phyloP scores from a whole-genome alignment of 1,139 yeast genomes.

The Kodamaea sp. region DNA sequence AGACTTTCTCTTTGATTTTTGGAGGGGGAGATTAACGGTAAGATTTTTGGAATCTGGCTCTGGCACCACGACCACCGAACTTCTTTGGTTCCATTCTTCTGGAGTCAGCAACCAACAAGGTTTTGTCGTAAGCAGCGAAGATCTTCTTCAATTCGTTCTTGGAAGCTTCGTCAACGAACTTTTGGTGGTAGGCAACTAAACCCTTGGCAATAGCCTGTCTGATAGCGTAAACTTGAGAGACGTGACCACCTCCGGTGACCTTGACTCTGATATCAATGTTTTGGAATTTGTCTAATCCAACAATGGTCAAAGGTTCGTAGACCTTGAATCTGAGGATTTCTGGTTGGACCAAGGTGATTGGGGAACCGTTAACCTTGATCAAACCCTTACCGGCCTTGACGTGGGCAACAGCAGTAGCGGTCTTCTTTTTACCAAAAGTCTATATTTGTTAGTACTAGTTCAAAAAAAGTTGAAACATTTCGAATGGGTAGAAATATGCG shows the following conservation, averaged over 20 bases:
- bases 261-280: slow-evolving; percentile 98
- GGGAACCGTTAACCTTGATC: slow-evolving; percentile 98
- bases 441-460: slow-evolving; percentile 25
- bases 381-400: slow-evolving; percentile 99
- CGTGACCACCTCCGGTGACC: slow-evolving; percentile 99
- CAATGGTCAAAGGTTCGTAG: slow-evolving; percentile 98
- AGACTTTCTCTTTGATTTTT: slow-evolving; percentile 21
- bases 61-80: slow-evolving; percentile 99
- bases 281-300: slow-evolving; percentile 98
- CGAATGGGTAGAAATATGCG: no score
- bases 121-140: slow-evolving; percentile 97
- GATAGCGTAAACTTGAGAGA: slow-evolving; percentile 98
- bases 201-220: slow-evolving; percentile 99
- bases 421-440: slow-evolving; percentile 99
- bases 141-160: slow-evolving; percentile 99
- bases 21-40: slow-evolving; percentile 73
- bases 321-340: slow-evolving; percentile 99
- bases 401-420: slow-evolving; percentile 99
- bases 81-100: slow-evolving; percentile 99
- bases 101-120: slow-evolving; percentile 98
- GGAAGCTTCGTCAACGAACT: slow-evolving; percentile 98
- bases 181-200: slow-evolving; percentile 98
- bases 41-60: slow-evolving; percentile 99
- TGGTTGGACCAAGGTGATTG: slow-evolving; percentile 98
- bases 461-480: no score